Evolutionary conservation across 176 grass and related monocot genomes (phyloP).

Genomic region (Echinochloa phyllopogon): DNA sequence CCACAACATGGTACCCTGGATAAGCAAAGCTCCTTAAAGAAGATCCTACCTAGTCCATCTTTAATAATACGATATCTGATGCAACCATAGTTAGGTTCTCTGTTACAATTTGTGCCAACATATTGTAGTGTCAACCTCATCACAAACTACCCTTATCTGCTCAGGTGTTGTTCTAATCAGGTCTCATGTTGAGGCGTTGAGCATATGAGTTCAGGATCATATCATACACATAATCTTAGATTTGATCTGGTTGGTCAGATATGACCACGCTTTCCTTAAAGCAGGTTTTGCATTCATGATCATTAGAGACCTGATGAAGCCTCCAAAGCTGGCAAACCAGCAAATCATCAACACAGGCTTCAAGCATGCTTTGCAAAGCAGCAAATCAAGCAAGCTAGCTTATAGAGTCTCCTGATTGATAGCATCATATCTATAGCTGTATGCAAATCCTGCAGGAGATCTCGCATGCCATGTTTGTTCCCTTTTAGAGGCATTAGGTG

Average conservation of each 20-base stretch:
- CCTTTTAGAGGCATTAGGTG: slow-evolving; percentile 43
- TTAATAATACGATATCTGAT: slow-evolving; percentile 1
- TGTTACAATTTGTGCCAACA: slow-evolving; percentile 21
- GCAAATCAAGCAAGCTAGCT: slow-evolving; percentile 26
- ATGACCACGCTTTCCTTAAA: slow-evolving; percentile 36
- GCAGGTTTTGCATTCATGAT: neutral
- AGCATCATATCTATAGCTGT: slow-evolving; percentile 13
- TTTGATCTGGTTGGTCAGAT: slow-evolving; percentile 43
- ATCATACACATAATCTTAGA: slow-evolving; percentile 34
- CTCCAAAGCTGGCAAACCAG: slow-evolving; percentile 22
- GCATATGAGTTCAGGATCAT: slow-evolving; percentile 27
- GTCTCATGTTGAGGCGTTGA: neutral
- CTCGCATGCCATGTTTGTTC: slow-evolving; percentile 29
- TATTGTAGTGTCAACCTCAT: slow-evolving; percentile 30
- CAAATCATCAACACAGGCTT: slow-evolving; percentile 28
- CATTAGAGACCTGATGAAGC: slow-evolving; percentile 16
- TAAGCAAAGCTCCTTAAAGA: slow-evolving; percentile 1
- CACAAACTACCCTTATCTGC: slow-evolving; percentile 34
- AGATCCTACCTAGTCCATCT: neutral
- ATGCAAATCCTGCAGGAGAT: slow-evolving; percentile 47
- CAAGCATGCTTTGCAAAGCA: slow-evolving; percentile 6
- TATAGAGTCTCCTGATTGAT: slow-evolving; percentile 16
- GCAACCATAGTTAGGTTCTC: slow-evolving; percentile 9
- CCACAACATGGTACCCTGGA: neutral
- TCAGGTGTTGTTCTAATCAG: slow-evolving; percentile 39